Base-by-base conservation (phyloP, 805 yeast species). In the Grigorovia humatica region DNA sequence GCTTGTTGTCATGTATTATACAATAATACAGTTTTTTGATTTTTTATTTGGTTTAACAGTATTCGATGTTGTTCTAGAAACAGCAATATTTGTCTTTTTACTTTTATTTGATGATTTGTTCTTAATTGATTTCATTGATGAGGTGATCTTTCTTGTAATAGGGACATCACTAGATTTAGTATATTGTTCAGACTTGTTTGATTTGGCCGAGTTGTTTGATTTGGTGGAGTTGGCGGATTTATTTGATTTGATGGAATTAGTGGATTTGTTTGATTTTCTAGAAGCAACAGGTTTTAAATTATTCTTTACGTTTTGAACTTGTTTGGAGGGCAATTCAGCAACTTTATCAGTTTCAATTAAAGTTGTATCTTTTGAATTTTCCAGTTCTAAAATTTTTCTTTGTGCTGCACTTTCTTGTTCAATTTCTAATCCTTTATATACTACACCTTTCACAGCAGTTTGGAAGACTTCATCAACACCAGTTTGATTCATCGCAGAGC, bases 401-500 rank as follows among this genome's bases (percentile, higher is more conserved):
- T 43, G 17, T 23, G 20, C 9, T 4, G n/a, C 38, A 27, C 42
- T 23, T 30, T 46, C 47, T 44, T 51, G 48, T 41, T 49, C 60
- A 61, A 81, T 54, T 74, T 70, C 41, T 27, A 30, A 13, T 32
- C 32, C 42, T 32, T 46, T 42, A 23, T 46, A 46, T 51, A 83
- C 74, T 12, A 84, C 90, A 0, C 83, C 75, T 55, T 81, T 78
- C 42, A 88, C 88, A 9, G 96, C 95, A 53, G 72, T 81, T 60
- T 89, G 96, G 59, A 89, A 89, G 6, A 88, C 85, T 51, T 83
- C 85, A 63, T 84, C 85, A 47, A 89, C 88, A 15, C 96, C 96
- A 50, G 76, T 77, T 69, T 88, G 96, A 19, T 91, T 83, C 12
- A 90, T 85, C 9, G 96, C 96, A 5, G 96, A 87, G 68, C 96